Percentiles rank a stretch among this genome's conserved stretches.
Evolutionary conservation across 805 yeast genomes (phyloP).

Genomic region (Candida maesae): DNA sequence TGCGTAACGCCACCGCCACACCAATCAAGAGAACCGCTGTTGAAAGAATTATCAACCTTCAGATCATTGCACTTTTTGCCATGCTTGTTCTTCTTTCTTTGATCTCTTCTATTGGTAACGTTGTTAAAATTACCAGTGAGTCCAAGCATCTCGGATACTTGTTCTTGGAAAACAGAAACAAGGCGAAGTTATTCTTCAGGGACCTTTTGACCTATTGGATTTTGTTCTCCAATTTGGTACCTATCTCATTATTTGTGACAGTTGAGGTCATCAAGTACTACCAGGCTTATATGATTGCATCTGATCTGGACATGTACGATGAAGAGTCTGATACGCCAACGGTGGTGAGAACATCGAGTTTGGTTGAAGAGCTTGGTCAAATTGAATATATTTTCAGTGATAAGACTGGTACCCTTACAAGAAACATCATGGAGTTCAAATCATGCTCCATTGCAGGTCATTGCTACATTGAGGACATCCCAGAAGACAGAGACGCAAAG

Average conservation of each 20-base stretch:
- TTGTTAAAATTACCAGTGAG: slow-evolving; percentile 59
- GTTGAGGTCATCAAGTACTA: slow-evolving; percentile 94
- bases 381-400: slow-evolving; percentile 95
- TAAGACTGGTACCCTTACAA: slow-evolving; percentile 93
- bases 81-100: slow-evolving; percentile 72
- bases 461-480: slow-evolving; percentile 82
- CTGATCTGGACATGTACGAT: slow-evolving; percentile 91
- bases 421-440: slow-evolving; percentile 96
- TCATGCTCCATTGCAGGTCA: slow-evolving; percentile 90
- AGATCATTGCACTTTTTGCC: slow-evolving; percentile 82
- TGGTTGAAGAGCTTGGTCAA: slow-evolving; percentile 97
- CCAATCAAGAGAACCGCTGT: slow-evolving; percentile 97
- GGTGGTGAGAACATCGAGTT: slow-evolving; percentile 88
- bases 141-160: slow-evolving; percentile 57
- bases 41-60: slow-evolving; percentile 90
- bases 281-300: slow-evolving; percentile 90
- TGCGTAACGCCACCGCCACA: slow-evolving; percentile 98
- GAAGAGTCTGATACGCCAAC: slow-evolving; percentile 90
- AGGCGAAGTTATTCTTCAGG: slow-evolving; percentile 69
- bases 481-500: slow-evolving; percentile 81
- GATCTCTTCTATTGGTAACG: slow-evolving; percentile 85
- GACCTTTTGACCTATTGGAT: slow-evolving; percentile 95
- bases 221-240: slow-evolving; percentile 93
- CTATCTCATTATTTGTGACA: slow-evolving; percentile 93
- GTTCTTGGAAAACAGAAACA: slow-evolving; percentile 62